Conservation (phyloP, 179 eudicot genomes). For the Corrigiola litoralis region DNA sequence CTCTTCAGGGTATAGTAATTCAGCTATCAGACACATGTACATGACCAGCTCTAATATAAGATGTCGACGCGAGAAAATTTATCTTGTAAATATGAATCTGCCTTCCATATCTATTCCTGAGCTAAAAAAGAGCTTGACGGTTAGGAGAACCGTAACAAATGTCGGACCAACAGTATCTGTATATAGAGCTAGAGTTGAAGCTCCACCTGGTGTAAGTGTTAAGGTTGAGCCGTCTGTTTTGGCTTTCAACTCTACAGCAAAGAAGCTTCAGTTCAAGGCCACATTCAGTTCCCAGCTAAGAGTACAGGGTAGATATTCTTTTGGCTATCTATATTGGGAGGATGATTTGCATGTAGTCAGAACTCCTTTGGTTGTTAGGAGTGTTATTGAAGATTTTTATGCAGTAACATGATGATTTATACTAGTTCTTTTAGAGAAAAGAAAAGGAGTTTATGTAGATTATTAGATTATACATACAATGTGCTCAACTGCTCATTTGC, state of each 20-base stretch:
- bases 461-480: too few species aligned
- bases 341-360: slow-evolving; percentile 35
- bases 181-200: slow-evolving; percentile 16
- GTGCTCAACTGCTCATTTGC: too few species aligned
- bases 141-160: slow-evolving; percentile 15
- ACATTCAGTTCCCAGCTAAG: slow-evolving; percentile 11
- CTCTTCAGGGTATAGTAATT: background rate
- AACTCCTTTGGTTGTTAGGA: slow-evolving; percentile 30
- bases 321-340: slow-evolving; percentile 43
- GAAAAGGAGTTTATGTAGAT: too few species aligned
- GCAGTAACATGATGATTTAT: slow-evolving; percentile 24
- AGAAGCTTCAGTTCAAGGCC: slow-evolving; percentile 12
- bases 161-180: slow-evolving; percentile 10
- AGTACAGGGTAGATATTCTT: slow-evolving; percentile 37
- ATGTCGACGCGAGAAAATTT: background rate
- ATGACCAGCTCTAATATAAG: slow-evolving; percentile 6
- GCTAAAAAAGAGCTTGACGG: slow-evolving; percentile 1
- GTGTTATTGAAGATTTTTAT: slow-evolving; percentile 23
- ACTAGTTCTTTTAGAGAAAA: too few species aligned
- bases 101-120: slow-evolving; percentile 19
- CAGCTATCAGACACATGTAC: background rate
- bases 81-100: background rate
- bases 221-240: slow-evolving; percentile 13
- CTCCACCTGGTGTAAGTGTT: slow-evolving; percentile 15
- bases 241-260: slow-evolving; percentile 15